Evolutionary conservation across 176 grass and related monocot species (phyloP), one percentile per base, ranked within the genome.

Genomic region (Thalia dealbata): DNA sequence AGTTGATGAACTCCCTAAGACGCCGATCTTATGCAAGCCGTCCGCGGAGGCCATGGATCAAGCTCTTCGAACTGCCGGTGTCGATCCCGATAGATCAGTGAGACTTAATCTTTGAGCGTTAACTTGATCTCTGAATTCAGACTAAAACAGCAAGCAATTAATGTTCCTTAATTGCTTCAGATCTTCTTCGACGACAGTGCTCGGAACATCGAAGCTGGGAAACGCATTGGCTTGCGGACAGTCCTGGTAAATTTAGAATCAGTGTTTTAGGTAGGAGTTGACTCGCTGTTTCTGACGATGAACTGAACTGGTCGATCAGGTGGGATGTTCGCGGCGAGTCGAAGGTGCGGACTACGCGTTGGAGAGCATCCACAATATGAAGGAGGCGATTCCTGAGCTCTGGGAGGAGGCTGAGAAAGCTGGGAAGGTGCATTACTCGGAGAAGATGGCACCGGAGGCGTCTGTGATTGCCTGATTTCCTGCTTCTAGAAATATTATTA

Each of bases 181-280:
- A 83, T 90, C 61, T 90, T 97, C n/a, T 92, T 92, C 22, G 87
- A 97, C 73, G 93, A 97, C 66, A 97, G 89, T 50, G 29, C 55
- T 15, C 86, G 89, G 50, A 97, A 97, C 72, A 97, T 97, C 8
- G 82, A 87, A 52, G 76, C 93, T 18, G 93, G 80, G 55, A 97
- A 92, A 73, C 85, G 73, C 61, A 85, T 88, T 0, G 85, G 89
- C 61, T 84, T 97, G 71, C 73, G 52, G n/a, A 92, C 87, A 48
- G 87, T 92, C 44, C 75, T 90, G 87, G 93, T 96, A 76, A 69
- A 51, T 28, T 15, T 41, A 1, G 4, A 44, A 69, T 66, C 15
- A 0, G 29, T 16, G 7, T 27, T 14, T 3, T 32, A 32, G 35
- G 3, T 64, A 2, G 3, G n/a, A 27, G 22, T 12, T 25, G 6